Conservation (phyloP, 768 basidiomycete species). For the Porphyrellus cyaneotinctus region DNA sequence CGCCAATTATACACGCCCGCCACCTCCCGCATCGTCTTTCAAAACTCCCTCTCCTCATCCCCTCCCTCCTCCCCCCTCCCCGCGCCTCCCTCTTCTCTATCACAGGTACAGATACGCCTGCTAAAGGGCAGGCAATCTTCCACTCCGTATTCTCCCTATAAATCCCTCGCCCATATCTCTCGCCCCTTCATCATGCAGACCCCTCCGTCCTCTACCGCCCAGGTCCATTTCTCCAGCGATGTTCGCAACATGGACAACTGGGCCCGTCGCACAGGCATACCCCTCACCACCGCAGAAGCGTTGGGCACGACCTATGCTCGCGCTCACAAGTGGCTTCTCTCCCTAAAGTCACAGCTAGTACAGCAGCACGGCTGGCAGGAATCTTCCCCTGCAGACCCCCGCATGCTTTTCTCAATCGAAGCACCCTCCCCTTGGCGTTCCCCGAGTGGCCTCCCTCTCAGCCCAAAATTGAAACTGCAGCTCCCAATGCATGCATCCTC, state of each 20-base stretch:
- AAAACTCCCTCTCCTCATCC: conserved; percentile 15
- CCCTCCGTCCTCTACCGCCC: conserved; percentile 39
- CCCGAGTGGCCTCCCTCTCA: conserved; percentile 68
- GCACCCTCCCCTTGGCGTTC: conserved; percentile 77
- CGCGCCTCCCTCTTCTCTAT: conserved; percentile 23
- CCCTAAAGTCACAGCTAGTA: conserved; percentile 59
- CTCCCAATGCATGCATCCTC: conserved; percentile 77
- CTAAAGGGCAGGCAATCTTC: conserved; percentile 29
- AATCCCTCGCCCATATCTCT: conserved; percentile 10
- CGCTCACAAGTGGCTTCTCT: conserved; percentile 71
- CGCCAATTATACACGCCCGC: conserved; percentile 47
- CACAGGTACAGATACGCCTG: conserved; percentile 25
- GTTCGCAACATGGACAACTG: conserved; percentile 81
- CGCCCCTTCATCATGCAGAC: conserved; percentile 27
- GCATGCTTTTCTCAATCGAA: conserved; percentile 78
- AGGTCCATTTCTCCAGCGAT: conserved; percentile 76
- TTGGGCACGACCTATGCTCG: conserved; percentile 77
- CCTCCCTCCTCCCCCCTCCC: conserved; percentile 24
- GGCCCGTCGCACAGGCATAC: conserved; percentile 75
- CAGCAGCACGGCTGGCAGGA: conserved; percentile 71
- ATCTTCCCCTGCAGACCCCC: conserved; percentile 50
- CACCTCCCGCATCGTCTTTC: conserved; percentile 5
- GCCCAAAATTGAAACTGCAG: conserved; percentile 67
- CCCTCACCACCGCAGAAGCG: conserved; percentile 78
- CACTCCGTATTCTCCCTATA: conserved; percentile 20